phyloP scores from a whole-genome alignment of 176 grass and related monocot genomes.

The Dactylis glomerata region DNA sequence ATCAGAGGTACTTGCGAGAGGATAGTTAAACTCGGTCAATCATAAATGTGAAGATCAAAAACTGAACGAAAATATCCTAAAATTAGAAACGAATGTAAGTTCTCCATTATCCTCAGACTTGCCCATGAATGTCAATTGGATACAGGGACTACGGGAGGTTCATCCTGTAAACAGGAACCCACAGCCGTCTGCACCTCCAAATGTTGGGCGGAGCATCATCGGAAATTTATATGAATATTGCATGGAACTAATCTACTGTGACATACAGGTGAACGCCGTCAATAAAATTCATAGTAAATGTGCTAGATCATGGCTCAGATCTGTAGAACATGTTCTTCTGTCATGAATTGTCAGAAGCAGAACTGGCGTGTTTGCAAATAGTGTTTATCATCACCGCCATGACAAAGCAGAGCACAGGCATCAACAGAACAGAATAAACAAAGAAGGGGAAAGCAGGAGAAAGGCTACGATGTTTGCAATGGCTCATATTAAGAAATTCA shows the following conservation, averaged over 20 bases:
- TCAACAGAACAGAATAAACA: accelerated
- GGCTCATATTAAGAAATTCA: conserved; percentile 80
- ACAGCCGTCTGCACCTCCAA: conserved; percentile 17
- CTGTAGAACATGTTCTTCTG: conserved; percentile 38
- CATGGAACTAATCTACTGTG: too few relatives aligned
- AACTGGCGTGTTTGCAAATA: conserved; percentile 61
- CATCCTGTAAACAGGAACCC: conserved; percentile 47
- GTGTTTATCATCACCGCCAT: conserved; percentile 44
- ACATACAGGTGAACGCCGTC: too few relatives aligned
- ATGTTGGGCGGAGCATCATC: not conserved
- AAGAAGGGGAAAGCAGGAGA: accelerated
- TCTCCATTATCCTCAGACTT: conserved; percentile 6
- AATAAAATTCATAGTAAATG: not conserved
- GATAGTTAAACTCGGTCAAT: conserved; percentile 55
- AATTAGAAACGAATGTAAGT: too few relatives aligned
- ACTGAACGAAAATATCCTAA: too few relatives aligned
- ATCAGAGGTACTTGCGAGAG: conserved; percentile 12
- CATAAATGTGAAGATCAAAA: too few relatives aligned
- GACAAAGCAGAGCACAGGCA: not conserved
- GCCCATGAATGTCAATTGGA: conserved; percentile 11
- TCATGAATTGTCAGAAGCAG: conserved; percentile 86
- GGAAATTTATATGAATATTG: not conserved
- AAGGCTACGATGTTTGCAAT: not conserved
- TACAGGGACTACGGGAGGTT: conserved; percentile 46
- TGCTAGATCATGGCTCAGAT: conserved; percentile 20